phyloP scores from a whole-genome alignment of 371 early-diverging fungal species.

The Lichtheimia ornata region DNA sequence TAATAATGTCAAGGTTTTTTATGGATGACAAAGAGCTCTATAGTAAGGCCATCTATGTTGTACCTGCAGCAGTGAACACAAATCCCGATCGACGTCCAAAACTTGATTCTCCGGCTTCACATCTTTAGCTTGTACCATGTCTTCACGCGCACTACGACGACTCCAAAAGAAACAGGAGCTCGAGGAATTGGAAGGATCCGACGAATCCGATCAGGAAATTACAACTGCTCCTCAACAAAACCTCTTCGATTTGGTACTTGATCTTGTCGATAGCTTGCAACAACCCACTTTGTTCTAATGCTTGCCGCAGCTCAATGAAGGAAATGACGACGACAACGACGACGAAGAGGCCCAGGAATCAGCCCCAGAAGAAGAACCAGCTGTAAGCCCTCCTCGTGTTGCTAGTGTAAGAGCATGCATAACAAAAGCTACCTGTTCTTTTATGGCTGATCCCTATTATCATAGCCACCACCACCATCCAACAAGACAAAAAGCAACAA shows the following conservation, averaged over 20 bases:
- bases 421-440: not conserved
- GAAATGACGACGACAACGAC: conserved; percentile 34
- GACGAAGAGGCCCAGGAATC: conserved; percentile 38
- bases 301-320: conserved; percentile 33
- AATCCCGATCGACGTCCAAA: not conserved
- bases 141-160: conserved; percentile 45
- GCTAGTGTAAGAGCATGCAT: not conserved
- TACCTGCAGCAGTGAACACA: no score
- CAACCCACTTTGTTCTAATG: not conserved
- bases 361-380: conserved; percentile 25
- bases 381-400: not conserved
- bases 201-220: conserved; percentile 40
- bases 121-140: conserved; percentile 24
- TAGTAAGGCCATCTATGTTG: no score
- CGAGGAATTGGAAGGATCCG: conserved; percentile 17
- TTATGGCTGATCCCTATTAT: not conserved
- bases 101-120: conserved; percentile 2
- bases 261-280: not conserved
- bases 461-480: conserved; percentile 12
- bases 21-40: no score
- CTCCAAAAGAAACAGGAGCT: conserved; percentile 37
- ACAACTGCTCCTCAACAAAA: conserved; percentile 37
- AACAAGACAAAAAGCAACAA: conserved; percentile 42
- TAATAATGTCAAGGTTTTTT: no score
- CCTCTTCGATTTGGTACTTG: conserved; percentile 68